phyloP scores from a whole-genome alignment of 495 filamentous ascomycete genomes.

The Cenococcum geophilum region DNA sequence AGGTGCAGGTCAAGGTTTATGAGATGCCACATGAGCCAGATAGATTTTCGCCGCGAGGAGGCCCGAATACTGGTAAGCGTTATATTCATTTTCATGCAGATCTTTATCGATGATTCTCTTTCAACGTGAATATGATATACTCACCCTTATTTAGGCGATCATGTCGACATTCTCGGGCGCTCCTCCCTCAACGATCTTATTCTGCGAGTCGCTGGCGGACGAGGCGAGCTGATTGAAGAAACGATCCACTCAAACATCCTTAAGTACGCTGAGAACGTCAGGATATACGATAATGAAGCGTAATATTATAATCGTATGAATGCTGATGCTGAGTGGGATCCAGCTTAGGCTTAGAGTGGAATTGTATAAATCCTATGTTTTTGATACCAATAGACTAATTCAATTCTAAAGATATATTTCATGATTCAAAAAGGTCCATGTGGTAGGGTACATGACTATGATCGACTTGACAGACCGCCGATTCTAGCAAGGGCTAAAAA shows the following conservation, averaged over 20 bases:
- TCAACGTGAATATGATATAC: too few relatives aligned
- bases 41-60: constrained; percentile 80
- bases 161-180: constrained; percentile 91
- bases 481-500: too few relatives aligned
- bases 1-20: constrained; percentile 69
- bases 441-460: not conserved
- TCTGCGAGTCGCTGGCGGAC: constrained; percentile 80
- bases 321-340: not conserved
- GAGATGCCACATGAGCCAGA: constrained; percentile 98
- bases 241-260: constrained; percentile 70
- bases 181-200: constrained; percentile 87
- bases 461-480: too few relatives aligned
- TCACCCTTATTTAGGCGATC: constrained; percentile 55
- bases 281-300: constrained; percentile 57
- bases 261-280: constrained; percentile 73
- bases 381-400: constrained; percentile 6
- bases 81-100: not conserved
- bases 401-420: not conserved
- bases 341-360: not conserved
- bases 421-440: not conserved
- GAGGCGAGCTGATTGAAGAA: constrained; percentile 72
- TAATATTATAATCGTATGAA: constrained; percentile 2
- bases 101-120: not conserved
- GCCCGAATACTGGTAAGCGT: constrained; percentile 74
- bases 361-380: not conserved